A percentile compares a stretch with the other conserved stretches of the same genome.
These are phyloP conservation scores for Miscanthus lutarioriparius DNA, from an alignment of 176 grass and related monocot species.

Conservation along the genomic window DNA sequence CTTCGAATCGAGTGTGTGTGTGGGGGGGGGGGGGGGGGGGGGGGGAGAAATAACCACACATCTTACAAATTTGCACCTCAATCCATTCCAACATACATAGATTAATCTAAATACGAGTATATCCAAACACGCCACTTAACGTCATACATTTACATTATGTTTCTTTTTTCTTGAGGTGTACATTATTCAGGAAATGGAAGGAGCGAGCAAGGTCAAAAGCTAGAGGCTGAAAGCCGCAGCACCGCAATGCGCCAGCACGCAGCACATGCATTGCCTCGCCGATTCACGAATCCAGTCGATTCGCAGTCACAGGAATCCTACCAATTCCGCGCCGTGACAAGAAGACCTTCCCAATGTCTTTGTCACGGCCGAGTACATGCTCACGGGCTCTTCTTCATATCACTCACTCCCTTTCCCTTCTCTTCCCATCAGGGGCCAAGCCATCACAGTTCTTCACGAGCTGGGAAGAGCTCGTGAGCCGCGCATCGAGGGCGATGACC, in stretches of 20 bases:
- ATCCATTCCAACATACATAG: no score
- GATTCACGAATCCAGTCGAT: background rate
- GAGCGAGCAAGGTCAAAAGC: background rate
- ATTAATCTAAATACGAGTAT: no score
- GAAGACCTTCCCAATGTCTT: conserved; percentile 15
- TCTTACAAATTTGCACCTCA: no score
- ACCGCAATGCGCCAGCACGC: background rate
- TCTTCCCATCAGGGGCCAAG: background rate
- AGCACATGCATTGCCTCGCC: conserved; percentile 23
- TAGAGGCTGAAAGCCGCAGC: background rate
- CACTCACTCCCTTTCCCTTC: background rate
- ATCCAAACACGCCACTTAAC: no score
- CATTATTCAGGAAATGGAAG: background rate
- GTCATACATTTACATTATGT: no score
- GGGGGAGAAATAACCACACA: no score
- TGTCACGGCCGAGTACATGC: background rate
- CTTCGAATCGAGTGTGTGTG: no score
- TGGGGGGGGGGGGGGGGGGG: no score
- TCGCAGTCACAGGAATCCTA: conserved; percentile 39
- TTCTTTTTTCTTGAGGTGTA: background rate
- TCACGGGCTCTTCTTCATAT: conserved; percentile 38
- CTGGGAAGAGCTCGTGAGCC: background rate
- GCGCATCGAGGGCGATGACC: conserved; percentile 26
- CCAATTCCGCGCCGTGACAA: conserved; percentile 55
- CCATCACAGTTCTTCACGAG: background rate